phyloP scores from a whole-genome alignment of 139 green algal genomes.

The Chlamydomonas schloesseri region DNA sequence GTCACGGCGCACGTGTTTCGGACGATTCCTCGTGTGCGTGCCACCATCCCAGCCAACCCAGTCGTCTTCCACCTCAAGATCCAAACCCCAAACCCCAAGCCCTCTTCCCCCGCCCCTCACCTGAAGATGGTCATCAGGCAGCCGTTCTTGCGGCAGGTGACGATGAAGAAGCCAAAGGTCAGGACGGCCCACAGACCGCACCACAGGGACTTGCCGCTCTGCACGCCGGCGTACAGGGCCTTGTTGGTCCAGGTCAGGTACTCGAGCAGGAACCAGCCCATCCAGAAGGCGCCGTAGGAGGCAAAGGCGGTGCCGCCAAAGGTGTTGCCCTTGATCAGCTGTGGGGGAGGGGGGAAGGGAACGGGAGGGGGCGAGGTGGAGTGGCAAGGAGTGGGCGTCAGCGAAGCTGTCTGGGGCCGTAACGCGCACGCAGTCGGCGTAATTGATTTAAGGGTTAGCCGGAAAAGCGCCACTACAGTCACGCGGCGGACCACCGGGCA shows the following conservation, averaged over 20 bases:
- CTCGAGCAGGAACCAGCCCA: conserved; percentile 64
- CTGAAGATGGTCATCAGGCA: conserved; percentile 66
- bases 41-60: too few relatives aligned
- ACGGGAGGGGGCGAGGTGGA: not conserved
- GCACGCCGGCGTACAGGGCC: not conserved
- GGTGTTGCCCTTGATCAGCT: conserved; percentile 76
- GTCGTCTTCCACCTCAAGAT: too few relatives aligned
- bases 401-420: too few relatives aligned
- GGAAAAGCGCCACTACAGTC: too few relatives aligned
- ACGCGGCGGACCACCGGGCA: too few relatives aligned
- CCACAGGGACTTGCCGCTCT: conserved; percentile 59
- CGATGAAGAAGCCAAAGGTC: conserved; percentile 70
- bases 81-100: too few relatives aligned
- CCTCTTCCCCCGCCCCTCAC: too few relatives aligned
- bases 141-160: conserved; percentile 64
- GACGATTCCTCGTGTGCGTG: too few relatives aligned
- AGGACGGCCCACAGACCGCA: conserved; percentile 73
- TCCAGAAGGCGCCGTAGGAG: conserved; percentile 79
- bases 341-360: not conserved
- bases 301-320: conserved; percentile 81
- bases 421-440: too few relatives aligned
- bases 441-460: too few relatives aligned
- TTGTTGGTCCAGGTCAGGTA: not conserved
- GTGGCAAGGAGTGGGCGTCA: too few relatives aligned
- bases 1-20: too few relatives aligned